Evolutionary conservation across 177 flowering plant species (phyloP).

Genomic region (Vitis hybrid): DNA sequence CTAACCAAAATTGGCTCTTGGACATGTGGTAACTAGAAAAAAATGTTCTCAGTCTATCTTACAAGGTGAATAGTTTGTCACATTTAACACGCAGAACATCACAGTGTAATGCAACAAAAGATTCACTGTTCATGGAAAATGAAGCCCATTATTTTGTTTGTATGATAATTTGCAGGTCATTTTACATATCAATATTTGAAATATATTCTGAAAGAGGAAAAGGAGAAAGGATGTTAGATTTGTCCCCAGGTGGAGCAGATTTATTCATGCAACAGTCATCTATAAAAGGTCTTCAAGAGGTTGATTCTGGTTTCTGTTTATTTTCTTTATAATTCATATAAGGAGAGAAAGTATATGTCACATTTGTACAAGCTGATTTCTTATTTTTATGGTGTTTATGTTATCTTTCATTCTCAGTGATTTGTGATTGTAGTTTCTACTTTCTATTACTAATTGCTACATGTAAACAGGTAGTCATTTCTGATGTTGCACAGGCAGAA

Average conservation of each 20-base stretch:
- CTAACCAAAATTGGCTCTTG: too few relatives aligned
- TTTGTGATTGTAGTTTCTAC: neutral
- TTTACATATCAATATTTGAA: slow-evolving; percentile 73
- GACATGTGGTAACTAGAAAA: too few relatives aligned
- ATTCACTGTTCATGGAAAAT: too few relatives aligned
- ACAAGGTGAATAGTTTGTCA: neutral
- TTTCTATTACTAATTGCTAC: neutral
- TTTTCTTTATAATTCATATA: neutral
- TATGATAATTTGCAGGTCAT: slow-evolving; percentile 38
- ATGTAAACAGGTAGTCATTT: slow-evolving; percentile 41
- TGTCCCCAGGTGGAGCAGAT: slow-evolving; percentile 52
- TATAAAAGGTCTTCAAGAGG: slow-evolving; percentile 80
- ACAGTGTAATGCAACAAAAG: neutral
- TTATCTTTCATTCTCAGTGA: neutral
- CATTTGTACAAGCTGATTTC: neutral
- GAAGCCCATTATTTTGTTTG: neutral
- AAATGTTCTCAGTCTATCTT: neutral
- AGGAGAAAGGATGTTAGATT: slow-evolving; percentile 67
- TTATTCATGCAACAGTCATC: slow-evolving; percentile 50
- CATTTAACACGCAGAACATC: neutral
- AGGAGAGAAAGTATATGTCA: too few relatives aligned
- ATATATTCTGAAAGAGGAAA: slow-evolving; percentile 75
- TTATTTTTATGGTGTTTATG: neutral
- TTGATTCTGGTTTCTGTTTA: slow-evolving; percentile 16
- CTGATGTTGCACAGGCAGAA: slow-evolving; percentile 58